Conservation (phyloP, 805 yeast species). For the Pichia eremophila region DNA sequence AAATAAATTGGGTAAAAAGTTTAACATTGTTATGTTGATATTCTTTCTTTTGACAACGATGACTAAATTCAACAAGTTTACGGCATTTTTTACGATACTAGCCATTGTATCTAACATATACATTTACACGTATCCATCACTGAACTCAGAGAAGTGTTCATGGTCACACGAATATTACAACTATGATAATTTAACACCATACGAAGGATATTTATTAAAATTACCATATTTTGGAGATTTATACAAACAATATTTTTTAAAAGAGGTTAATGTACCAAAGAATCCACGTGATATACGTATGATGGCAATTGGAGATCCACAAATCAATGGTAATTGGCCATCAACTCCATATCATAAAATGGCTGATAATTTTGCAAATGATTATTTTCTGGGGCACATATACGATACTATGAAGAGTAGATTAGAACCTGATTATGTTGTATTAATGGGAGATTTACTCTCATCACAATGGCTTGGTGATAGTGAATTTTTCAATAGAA, state of each 20-base stretch:
- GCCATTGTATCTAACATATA: conserved; percentile 49
- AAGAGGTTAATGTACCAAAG: not conserved
- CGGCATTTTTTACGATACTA: conserved; percentile 25
- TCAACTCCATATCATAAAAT: conserved; percentile 61
- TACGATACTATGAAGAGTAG: conserved; percentile 54
- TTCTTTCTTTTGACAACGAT: not conserved
- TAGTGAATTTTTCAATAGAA: conserved; percentile 74
- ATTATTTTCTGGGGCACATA: conserved; percentile 79
- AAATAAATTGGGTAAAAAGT: too few relatives aligned
- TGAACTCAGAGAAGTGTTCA: conserved; percentile 44
- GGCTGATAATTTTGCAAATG: conserved; percentile 85
- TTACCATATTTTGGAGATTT: conserved; percentile 29
- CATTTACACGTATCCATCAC: conserved; percentile 69
- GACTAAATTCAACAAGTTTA: conserved; percentile 3
- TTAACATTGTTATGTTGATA: not conserved
- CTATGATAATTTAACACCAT: conserved; percentile 12
- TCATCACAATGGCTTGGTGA: conserved; percentile 94
- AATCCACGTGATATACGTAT: conserved; percentile 38
- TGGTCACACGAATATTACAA: conserved; percentile 37
- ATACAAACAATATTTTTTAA: conserved; percentile 22
- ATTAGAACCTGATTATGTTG: conserved; percentile 68
- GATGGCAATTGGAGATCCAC: conserved; percentile 92
- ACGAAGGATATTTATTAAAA: conserved; percentile 10
- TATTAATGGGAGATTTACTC: conserved; percentile 87
- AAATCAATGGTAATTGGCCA: conserved; percentile 82